Percentiles rank a stretch among this genome's conserved stretches.
phyloP scores from a whole-genome alignment of 331 rosid genomes.

The Acacia pycnantha region DNA sequence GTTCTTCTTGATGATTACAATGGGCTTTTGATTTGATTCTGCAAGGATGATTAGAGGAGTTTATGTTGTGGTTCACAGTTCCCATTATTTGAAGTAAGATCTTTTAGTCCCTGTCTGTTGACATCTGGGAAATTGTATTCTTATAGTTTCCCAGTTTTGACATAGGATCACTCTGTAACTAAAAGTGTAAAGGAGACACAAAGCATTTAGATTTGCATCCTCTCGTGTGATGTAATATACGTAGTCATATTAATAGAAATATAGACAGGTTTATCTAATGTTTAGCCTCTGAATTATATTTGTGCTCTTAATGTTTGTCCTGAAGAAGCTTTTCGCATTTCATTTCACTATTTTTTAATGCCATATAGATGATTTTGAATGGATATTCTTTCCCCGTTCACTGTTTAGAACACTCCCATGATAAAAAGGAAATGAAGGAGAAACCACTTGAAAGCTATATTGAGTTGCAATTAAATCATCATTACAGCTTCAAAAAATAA shows the following conservation, averaged over 20 bases:
- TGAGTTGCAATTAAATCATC: background rate
- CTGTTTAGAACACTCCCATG: background rate
- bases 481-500: background rate
- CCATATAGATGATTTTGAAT: background rate
- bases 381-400: background rate
- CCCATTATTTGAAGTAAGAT: constrained; percentile 7
- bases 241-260: background rate
- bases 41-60: background rate
- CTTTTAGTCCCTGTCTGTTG: constrained; percentile 17
- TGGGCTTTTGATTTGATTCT: background rate
- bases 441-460: background rate
- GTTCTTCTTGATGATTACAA: background rate
- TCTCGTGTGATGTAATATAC: background rate
- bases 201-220: background rate
- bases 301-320: background rate
- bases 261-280: background rate
- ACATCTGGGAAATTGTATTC: background rate
- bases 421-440: background rate
- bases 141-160: background rate
- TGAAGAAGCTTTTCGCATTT: background rate
- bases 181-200: background rate
- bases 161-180: background rate
- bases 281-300: background rate
- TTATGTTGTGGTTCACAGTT: background rate
- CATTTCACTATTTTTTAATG: background rate